Conservation (phyloP, 345 rosid genomes). For the Rhizophora mangle region DNA sequence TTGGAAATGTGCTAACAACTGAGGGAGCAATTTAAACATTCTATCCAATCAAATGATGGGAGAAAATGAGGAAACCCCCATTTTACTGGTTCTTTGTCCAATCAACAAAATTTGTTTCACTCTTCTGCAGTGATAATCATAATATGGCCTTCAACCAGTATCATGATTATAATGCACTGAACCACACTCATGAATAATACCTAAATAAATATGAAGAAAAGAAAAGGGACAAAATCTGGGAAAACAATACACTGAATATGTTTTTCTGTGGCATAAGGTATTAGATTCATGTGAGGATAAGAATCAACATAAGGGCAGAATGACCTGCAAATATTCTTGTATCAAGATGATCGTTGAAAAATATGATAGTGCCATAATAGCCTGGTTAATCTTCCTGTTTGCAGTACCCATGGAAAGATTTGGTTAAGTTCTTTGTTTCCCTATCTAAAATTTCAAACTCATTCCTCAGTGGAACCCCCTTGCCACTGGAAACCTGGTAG, state of each 20-base stretch:
- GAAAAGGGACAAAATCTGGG: constrained; percentile 32
- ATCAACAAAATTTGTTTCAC: too few species aligned
- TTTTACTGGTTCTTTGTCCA: too few species aligned
- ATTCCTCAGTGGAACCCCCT: constrained; percentile 37
- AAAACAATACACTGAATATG: constrained; percentile 25
- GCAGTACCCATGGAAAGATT: constrained; percentile 35
- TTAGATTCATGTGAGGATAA: constrained; percentile 14
- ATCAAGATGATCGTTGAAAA: constrained; percentile 42
- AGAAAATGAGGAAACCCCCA: too few species aligned
- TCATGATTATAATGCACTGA: constrained; percentile 6
- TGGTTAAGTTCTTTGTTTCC: constrained; percentile 45
- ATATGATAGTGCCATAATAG: constrained; percentile 35
- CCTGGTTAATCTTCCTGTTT: constrained; percentile 45
- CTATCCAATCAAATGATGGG: too few species aligned
- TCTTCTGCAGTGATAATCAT: too few species aligned
- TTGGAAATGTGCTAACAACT: too few species aligned
- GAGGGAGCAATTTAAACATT: too few species aligned
- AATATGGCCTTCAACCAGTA: too few species aligned
- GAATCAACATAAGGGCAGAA: constrained; percentile 19
- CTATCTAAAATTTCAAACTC: constrained; percentile 49
- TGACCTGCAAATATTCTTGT: constrained; percentile 62
- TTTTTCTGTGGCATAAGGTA: constrained; percentile 14
- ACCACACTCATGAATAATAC: not conserved
- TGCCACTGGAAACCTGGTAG: constrained; percentile 43
- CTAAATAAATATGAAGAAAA: not conserved